These are phyloP conservation scores for Pseudomonodictys pantanalensis DNA, from an alignment of 495 filamentous ascomycete species.

Conservation along the genomic window DNA sequence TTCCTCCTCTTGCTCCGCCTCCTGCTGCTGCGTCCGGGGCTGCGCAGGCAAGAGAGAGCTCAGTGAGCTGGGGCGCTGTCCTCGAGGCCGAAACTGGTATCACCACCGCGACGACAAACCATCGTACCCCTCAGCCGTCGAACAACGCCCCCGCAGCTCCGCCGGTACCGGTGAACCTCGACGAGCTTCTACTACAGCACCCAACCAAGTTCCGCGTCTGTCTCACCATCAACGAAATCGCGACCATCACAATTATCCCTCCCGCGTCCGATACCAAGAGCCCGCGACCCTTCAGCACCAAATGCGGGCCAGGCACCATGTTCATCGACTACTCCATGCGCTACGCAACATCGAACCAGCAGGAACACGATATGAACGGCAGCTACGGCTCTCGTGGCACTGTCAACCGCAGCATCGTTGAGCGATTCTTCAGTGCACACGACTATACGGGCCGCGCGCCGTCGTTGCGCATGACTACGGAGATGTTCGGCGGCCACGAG, in stretches of 20 bases:
- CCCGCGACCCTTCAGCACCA: not conserved
- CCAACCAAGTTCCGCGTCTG: constrained; percentile 5
- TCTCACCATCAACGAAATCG: constrained; percentile 1
- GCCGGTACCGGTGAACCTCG: not conserved
- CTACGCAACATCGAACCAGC: not conserved
- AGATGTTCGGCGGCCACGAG: constrained; percentile 4
- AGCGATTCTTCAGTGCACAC: constrained; percentile 1
- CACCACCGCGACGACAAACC: constrained; percentile 12
- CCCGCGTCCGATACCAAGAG: not conserved
- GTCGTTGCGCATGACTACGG: not conserved
- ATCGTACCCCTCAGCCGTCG: not conserved
- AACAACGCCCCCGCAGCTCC: not conserved
- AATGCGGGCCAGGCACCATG: constrained; percentile 2
- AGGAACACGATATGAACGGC: constrained; percentile 1
- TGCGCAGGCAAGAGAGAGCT: not conserved
- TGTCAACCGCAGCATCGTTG: constrained; percentile 8
- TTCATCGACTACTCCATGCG: constrained; percentile 11
- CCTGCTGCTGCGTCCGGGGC: not conserved
- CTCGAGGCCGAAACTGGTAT: constrained; percentile 10
- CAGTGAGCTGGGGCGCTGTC: not conserved
- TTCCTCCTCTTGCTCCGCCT: not conserved
- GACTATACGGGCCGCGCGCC: not conserved
- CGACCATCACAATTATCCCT: constrained; percentile 2
- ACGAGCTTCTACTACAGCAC: constrained; percentile 2
- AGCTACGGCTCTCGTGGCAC: constrained; percentile 4